Percentiles rank a stretch among this genome's conserved stretches.
Conservation (phyloP, 106 monocot genomes). For the Apostasia ramifera region DNA sequence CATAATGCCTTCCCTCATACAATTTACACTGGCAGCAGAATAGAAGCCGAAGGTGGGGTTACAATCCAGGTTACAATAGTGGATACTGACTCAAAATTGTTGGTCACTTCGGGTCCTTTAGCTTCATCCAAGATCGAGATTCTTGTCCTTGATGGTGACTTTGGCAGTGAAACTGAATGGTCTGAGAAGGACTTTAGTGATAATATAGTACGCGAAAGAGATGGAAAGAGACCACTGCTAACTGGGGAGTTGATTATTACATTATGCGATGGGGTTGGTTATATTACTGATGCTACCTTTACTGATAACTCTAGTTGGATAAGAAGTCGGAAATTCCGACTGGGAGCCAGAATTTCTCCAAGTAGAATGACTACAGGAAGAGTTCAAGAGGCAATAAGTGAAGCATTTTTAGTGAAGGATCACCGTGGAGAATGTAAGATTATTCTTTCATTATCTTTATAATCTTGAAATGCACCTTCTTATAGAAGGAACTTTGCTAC, state of each 20-base stretch:
- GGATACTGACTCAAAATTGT: constrained; percentile 26
- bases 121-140: constrained; percentile 66
- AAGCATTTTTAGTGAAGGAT: constrained; percentile 77
- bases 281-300: constrained; percentile 50
- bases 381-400: constrained; percentile 59
- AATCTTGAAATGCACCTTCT: neutral
- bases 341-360: constrained; percentile 47
- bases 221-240: constrained; percentile 77
- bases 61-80: constrained; percentile 46
- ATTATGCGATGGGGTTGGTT: constrained; percentile 40
- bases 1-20: constrained; percentile 50
- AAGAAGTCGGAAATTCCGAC: constrained; percentile 75
- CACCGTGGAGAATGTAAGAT: constrained; percentile 88
- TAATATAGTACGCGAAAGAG: constrained; percentile 60
- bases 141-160: constrained; percentile 83
- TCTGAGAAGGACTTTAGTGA: constrained; percentile 59
- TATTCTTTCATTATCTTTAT: neutral
- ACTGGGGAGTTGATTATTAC: constrained; percentile 52
- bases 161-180: constrained; percentile 59
- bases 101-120: constrained; percentile 38
- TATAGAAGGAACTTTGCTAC: too few relatives aligned
- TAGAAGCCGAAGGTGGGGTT: constrained; percentile 51
- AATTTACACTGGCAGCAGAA: constrained; percentile 68
- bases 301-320: constrained; percentile 96
- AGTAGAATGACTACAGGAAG: constrained; percentile 24